Base-by-base conservation (phyloP, 106 monocot species). In the Dendrobium catenatum region DNA sequence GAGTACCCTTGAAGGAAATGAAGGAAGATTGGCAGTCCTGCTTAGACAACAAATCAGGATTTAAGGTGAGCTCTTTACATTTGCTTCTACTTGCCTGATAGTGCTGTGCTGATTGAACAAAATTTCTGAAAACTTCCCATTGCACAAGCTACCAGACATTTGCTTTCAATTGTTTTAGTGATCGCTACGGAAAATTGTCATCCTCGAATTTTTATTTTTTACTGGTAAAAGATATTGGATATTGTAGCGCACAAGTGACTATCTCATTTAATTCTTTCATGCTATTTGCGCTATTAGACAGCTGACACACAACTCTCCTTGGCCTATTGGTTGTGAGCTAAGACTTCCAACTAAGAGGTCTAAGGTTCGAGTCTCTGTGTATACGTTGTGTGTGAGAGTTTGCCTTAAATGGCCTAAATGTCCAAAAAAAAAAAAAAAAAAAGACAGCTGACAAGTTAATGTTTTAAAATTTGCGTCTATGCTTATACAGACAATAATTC, bases 21-120 rank as follows among this genome's bases (percentile, higher is more conserved):
- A 91, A 91, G 78, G 66, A 68, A 77, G 91, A 91, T 77, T 91
- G 91, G 91, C 83, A 89, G 79, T 89, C 91, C 81, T 91, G 91
- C 76, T 85, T 91, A 42, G 91, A 91, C 64, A 89, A 83, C 72
- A 87, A 91, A 85, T 86, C 83, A 56, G 91, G 91, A 80, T 91
- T 91, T 83, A 91, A 91, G 91, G 91, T 91, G 42, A 72, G 78
- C 37, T 72, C 33, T 41, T 72, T 40, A 13, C 27, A 72, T 72
- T 9, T 22, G 7, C 26, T 9, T 66, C 64, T 66, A 66, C 1
- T 66, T 66, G n/a, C 51, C 3, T 51, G 51, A 51, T 51, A 13
- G 51, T 51, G 51, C 51, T 51, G 10, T 16, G 51, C 51, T 51
- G 13, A 51, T 51, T 51, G 51, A 1, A 51, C 51, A 10, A 51